Percentiles rank a stretch among this genome's conserved stretches.
phyloP scores from a whole-genome alignment of 768 basidiomycete genomes.

The Megacollybia marginata region DNA sequence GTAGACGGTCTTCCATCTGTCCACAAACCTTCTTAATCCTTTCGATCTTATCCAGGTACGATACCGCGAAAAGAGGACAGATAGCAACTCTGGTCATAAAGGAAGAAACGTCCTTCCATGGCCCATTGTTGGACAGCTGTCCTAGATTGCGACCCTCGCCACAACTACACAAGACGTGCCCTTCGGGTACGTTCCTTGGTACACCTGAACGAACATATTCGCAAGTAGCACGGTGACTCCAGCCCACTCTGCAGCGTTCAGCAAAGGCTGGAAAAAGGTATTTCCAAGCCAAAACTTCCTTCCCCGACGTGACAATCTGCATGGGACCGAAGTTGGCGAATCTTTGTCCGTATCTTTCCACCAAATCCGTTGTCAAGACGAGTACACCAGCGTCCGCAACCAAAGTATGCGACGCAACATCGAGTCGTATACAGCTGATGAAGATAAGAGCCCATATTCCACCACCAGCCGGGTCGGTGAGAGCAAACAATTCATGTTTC shows the following conservation, averaged over 20 bases:
- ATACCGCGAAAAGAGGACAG: constrained; percentile 37
- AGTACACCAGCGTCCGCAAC: no score
- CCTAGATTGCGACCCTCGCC: constrained; percentile 18
- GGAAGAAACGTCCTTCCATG: constrained; percentile 18
- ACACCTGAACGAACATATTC: constrained; percentile 14
- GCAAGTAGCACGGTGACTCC: constrained; percentile 19
- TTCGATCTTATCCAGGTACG: constrained; percentile 32
- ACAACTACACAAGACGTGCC: constrained; percentile 21
- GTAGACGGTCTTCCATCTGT: background rate
- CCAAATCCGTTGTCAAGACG: no score
- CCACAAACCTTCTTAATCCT: constrained; percentile 8
- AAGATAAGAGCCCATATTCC: no score
- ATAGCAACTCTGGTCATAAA: constrained; percentile 21
- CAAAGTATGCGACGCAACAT: no score
- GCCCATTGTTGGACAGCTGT: constrained; percentile 9
- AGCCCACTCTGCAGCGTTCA: constrained; percentile 18
- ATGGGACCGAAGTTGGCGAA: no score
- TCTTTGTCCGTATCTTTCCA: no score
- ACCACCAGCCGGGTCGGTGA: no score
- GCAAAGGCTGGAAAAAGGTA: constrained; percentile 22
- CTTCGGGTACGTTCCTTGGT: constrained; percentile 16
- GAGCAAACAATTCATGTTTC: no score
- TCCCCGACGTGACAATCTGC: background rate
- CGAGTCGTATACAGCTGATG: no score
- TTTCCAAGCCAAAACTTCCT: constrained; percentile 20